Conservation (phyloP, 2,329 filamentous ascomycete genomes). For the Talaromyces sp. region DNA sequence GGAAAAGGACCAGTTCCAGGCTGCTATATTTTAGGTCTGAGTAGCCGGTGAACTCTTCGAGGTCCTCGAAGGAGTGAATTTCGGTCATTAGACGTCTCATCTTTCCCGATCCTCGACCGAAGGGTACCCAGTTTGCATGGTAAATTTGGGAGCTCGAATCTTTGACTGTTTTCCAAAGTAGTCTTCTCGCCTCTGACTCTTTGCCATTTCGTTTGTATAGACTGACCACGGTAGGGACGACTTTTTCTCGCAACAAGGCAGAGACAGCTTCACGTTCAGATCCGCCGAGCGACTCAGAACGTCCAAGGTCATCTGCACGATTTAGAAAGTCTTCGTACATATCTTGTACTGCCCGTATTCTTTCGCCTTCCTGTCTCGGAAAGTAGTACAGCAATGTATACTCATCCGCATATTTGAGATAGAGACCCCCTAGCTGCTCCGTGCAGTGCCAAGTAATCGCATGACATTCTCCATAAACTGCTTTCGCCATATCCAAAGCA, state of each 20-base stretch:
- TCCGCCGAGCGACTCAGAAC: not conserved
- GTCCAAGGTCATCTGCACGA: not conserved
- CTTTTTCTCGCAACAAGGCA: not conserved
- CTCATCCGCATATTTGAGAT: not conserved
- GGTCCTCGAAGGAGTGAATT: not conserved
- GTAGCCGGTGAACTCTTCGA: not conserved
- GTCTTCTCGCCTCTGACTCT: conserved; percentile 2
- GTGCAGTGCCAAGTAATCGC: conserved; percentile 7
- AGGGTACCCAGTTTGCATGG: not conserved
- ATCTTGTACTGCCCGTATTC: not conserved
- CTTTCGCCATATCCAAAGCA: conserved; percentile 2
- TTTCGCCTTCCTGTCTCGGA: not conserved
- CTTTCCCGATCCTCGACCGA: not conserved
- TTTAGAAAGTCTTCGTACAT: conserved; percentile 14
- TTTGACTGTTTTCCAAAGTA: conserved; percentile 8
- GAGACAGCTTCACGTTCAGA: not conserved
- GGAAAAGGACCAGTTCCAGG: conserved; percentile 6
- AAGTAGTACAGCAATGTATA: not conserved
- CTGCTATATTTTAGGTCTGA: conserved; percentile 12
- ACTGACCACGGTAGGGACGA: not conserved
- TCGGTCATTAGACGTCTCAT: not conserved
- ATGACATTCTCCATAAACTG: conserved; percentile 5
- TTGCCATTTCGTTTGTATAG: conserved; percentile 4
- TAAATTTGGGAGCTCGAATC: conserved; percentile 4
- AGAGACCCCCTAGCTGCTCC: conserved; percentile 1